Evolutionary conservation across 1,139 yeast species (phyloP), one percentile per base, ranked within the genome.

Genomic region (Candida frijolesensis): DNA sequence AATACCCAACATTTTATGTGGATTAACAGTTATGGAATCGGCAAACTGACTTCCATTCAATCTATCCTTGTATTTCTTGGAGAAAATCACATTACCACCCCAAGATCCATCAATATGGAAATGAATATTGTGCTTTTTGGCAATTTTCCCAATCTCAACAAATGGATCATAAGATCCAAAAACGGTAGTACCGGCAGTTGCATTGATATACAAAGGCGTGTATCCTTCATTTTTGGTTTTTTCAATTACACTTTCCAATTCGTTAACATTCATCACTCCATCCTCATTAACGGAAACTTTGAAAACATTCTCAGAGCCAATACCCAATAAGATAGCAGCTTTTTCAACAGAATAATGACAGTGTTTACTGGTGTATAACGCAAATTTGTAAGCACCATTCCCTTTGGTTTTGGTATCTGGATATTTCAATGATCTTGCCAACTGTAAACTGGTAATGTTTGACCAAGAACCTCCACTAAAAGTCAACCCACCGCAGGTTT

Each of bases 381-480:
- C 96, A 69, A 89, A 87, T 52, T 75, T 79, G 57, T 75, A 63
- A 19, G 54, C 56, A 0, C 67, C 74, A 58, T 84, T 86, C 0
- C 96, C 96, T 1, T 71, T 57, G 2, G 70, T 63, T 61, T 86
- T 87, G 0, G 96, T 86, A 14, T 85, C 87, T 0, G 96, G 96
- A 60, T 62, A 87, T 54, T 79, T 66, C 42, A 78, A 71, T 42
- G 88, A 74, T 57, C 96, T 72, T 0, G 96, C 96, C 65, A 87
- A 84, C 57, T 88, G 94, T 68, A 89, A 66, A 51, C 90, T 83
- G 2, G 96, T 88, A 48, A 87, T 80, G 65, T 89, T 89, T 15
- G 96, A 87, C 84, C 92, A 89, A 4, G 94, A 85, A 0, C 96
- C 96, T 12, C 96, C 96, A 32, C 92, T 82, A 65, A 89, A 87